These are phyloP conservation scores for Speleostelium caveatum DNA, from an alignment of 78 protist species.

Conservation along the genomic window DNA sequence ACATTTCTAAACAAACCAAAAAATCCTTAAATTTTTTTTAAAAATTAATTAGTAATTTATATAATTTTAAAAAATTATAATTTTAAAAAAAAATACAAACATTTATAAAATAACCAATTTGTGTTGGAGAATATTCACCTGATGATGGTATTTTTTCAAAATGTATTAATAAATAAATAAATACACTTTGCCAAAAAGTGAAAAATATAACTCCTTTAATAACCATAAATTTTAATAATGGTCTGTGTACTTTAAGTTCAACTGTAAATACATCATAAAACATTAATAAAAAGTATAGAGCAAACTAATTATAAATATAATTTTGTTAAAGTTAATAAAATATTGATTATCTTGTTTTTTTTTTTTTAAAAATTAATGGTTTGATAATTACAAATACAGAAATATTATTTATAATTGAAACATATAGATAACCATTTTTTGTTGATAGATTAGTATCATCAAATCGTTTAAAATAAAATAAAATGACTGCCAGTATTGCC, in stretches of 20 bases:
- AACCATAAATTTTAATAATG: constrained; percentile 21
- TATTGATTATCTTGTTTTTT: no score
- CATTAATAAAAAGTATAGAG: constrained; percentile 23
- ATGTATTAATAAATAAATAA: constrained; percentile 12
- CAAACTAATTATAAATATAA: neutral
- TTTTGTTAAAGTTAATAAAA: neutral
- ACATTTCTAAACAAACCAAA: constrained; percentile 50
- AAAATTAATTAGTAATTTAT: neutral
- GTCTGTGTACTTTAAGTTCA: constrained; percentile 27
- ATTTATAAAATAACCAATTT: constrained; percentile 23
- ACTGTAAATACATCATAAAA: constrained; percentile 45
- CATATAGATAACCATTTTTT: constrained; percentile 11
- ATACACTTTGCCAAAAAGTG: constrained; percentile 42
- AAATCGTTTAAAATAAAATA: neutral
- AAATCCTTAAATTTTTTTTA: constrained; percentile 2
- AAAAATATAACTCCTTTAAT: constrained; percentile 25
- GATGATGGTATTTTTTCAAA: constrained; percentile 23
- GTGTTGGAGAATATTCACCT: neutral
- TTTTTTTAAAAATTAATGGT: neutral
- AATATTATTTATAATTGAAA: constrained; percentile 19
- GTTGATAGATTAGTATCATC: constrained; percentile 11
- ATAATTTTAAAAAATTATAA: neutral
- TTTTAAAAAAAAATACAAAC: neutral
- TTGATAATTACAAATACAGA: constrained; percentile 27
- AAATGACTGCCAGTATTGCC: constrained; percentile 10